Conservation (phyloP, 768 basidiomycete genomes). For the Harrya chromipes region DNA sequence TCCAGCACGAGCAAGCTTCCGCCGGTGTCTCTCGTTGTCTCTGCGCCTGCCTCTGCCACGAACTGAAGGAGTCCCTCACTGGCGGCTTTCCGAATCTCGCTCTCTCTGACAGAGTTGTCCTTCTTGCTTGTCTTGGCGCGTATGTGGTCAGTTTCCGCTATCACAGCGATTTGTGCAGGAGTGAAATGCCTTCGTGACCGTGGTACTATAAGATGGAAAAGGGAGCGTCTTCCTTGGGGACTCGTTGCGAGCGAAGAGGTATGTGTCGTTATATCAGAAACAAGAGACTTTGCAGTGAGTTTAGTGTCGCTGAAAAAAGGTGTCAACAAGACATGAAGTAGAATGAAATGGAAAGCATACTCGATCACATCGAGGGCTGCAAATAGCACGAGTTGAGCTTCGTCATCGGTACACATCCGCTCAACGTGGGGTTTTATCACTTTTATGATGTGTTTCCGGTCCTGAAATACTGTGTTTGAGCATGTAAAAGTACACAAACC, state of each 20-base stretch:
- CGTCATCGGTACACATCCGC: constrained; percentile 84
- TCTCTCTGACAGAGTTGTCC: constrained; percentile 53
- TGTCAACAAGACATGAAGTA: not conserved
- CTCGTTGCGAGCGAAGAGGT: constrained; percentile 56
- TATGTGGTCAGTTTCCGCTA: constrained; percentile 71
- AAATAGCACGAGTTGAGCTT: constrained; percentile 87
- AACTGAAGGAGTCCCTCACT: constrained; percentile 74
- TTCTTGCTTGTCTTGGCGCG: constrained; percentile 85
- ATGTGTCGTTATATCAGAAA: constrained; percentile 61
- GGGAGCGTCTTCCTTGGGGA: constrained; percentile 75
- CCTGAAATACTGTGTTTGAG: constrained; percentile 38
- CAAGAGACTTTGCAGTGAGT: constrained; percentile 74
- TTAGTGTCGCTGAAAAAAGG: constrained; percentile 73
- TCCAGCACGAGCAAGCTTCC: constrained; percentile 79
- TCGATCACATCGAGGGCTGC: constrained; percentile 89
- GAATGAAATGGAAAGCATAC: constrained; percentile 40
- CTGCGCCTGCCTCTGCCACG: constrained; percentile 59
- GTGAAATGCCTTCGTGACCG: constrained; percentile 86
- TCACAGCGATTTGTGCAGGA: constrained; percentile 65
- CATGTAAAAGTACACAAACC: not conserved
- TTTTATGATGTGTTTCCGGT: constrained; percentile 90
- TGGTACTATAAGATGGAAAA: constrained; percentile 81
- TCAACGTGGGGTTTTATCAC: constrained; percentile 85
- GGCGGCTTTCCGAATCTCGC: constrained; percentile 70
- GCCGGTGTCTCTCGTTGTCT: constrained; percentile 68